Conservation (phyloP, 345 rosid genomes). For the Draba incana region DNA sequence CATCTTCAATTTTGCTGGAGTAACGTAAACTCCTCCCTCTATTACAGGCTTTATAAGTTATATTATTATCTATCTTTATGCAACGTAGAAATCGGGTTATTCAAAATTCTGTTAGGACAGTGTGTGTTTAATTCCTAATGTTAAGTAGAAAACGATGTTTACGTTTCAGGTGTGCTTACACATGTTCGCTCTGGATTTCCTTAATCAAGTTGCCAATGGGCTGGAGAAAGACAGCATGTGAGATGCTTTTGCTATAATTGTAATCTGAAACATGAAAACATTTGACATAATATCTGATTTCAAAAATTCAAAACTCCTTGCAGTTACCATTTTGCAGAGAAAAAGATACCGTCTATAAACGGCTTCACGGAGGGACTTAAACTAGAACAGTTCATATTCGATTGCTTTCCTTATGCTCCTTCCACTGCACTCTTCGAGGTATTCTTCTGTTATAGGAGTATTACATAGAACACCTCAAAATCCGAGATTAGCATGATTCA, state of each 20-base stretch:
- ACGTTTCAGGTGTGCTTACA: slow-evolving; percentile 87
- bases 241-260: slow-evolving; percentile 29
- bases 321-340: slow-evolving; percentile 92
- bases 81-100: slow-evolving; percentile 6
- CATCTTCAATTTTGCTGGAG: slow-evolving; percentile 99
- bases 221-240: slow-evolving; percentile 97
- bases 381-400: slow-evolving; percentile 95
- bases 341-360: slow-evolving; percentile 84
- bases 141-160: slow-evolving; percentile 11
- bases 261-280: not conserved
- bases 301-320: slow-evolving; percentile 25
- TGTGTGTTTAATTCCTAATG: slow-evolving; percentile 8
- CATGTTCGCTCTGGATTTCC: slow-evolving; percentile 97
- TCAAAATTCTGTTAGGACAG: not conserved
- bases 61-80: not conserved
- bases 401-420: slow-evolving; percentile 96
- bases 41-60: slow-evolving; percentile 5
- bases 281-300: slow-evolving; percentile 10
- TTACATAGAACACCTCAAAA: not conserved
- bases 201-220: slow-evolving; percentile 92
- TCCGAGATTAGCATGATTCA: not conserved
- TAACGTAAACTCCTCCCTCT: slow-evolving; percentile 58
- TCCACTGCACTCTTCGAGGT: slow-evolving; percentile 98
- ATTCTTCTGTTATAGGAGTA: not conserved
- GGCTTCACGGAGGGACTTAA: slow-evolving; percentile 76